Evolutionary conservation across 2,329 filamentous ascomycete genomes (phyloP).

Genomic region (Claviceps maximensis): DNA sequence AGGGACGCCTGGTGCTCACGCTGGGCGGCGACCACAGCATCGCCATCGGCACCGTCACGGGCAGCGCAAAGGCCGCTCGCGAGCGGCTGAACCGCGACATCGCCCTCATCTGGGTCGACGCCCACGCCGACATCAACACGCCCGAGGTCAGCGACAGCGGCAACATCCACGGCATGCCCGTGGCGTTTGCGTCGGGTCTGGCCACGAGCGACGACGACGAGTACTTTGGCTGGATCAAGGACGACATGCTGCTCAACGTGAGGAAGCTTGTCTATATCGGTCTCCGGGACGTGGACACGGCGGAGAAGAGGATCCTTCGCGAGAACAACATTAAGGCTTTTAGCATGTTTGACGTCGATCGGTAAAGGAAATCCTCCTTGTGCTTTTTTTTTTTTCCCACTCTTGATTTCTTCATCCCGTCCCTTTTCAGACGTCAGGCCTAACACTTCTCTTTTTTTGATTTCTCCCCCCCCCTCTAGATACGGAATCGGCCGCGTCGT

Average conservation of each 20-base stretch:
- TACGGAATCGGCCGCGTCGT: conserved; percentile 92
- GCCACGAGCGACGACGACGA: conserved; percentile 63
- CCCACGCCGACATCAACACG: conserved; percentile 94
- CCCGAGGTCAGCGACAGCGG: conserved; percentile 81
- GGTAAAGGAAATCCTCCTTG: conserved; percentile 32
- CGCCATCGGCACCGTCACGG: conserved; percentile 84
- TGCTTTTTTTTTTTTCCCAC: neutral
- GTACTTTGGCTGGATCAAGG: conserved; percentile 79
- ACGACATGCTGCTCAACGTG: conserved; percentile 54
- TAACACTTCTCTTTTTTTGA: too few relatives aligned
- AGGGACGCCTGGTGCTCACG: conserved; percentile 80
- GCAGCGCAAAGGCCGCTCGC: conserved; percentile 71
- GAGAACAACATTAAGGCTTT: conserved; percentile 91
- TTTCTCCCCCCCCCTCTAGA: conserved; percentile 25
- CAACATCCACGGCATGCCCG: conserved; percentile 97
- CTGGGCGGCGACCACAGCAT: conserved; percentile 94
- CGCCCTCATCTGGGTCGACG: conserved; percentile 97
- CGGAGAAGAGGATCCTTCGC: conserved; percentile 81
- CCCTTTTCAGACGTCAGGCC: neutral
- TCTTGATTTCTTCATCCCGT: conserved; percentile 2
- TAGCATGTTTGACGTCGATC: conserved; percentile 96
- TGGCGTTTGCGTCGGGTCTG: conserved; percentile 79
- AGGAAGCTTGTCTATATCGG: conserved; percentile 96
- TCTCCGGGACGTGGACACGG: conserved; percentile 80
- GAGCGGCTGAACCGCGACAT: conserved; percentile 74